Evolutionary conservation across 768 basidiomycete species (phyloP).

Genomic region (Podaxis sp.): DNA sequence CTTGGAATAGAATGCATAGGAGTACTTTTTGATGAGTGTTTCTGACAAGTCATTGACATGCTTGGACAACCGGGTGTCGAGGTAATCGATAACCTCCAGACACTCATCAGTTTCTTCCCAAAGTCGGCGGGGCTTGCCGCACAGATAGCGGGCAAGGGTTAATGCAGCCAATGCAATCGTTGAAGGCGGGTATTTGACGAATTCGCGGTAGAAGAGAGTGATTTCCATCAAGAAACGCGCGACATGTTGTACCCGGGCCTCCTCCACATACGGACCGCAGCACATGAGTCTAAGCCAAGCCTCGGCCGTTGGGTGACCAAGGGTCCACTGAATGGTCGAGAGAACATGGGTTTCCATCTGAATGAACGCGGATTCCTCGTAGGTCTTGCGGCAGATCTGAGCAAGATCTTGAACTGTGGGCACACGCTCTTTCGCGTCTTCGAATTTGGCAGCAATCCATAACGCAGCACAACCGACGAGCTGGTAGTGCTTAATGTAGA

Average conservation of each 20-base stretch:
- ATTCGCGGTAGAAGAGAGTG: slow-evolving; percentile 96
- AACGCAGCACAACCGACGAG: slow-evolving; percentile 97
- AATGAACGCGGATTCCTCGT: slow-evolving; percentile 95
- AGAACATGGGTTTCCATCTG: slow-evolving; percentile 99
- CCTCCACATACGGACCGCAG: slow-evolving; percentile 72
- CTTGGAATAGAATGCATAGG: slow-evolving; percentile 94
- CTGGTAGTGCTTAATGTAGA: slow-evolving; percentile 99
- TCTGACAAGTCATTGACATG: slow-evolving; percentile 92
- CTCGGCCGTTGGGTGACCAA: slow-evolving; percentile 97
- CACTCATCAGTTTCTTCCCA: slow-evolving; percentile 86
- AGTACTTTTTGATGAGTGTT: slow-evolving; percentile 97
- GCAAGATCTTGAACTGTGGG: slow-evolving; percentile 93
- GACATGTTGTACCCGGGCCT: slow-evolving; percentile 88
- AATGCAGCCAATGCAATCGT: slow-evolving; percentile 88
- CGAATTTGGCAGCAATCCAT: slow-evolving; percentile 99
- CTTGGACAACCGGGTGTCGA: slow-evolving; percentile 84
- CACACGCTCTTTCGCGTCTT: slow-evolving; percentile 97
- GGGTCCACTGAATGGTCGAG: slow-evolving; percentile 91
- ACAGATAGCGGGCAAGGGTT: slow-evolving; percentile 84
- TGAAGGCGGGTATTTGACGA: slow-evolving; percentile 80
- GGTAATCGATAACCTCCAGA: slow-evolving; percentile 75
- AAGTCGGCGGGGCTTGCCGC: slow-evolving; percentile 70
- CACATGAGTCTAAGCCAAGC: slow-evolving; percentile 90
- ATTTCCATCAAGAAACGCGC: slow-evolving; percentile 99
- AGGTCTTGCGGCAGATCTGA: slow-evolving; percentile 93